Base-by-base conservation (phyloP, 306 rosid genomes). In the Lathyrus tuberosus region DNA sequence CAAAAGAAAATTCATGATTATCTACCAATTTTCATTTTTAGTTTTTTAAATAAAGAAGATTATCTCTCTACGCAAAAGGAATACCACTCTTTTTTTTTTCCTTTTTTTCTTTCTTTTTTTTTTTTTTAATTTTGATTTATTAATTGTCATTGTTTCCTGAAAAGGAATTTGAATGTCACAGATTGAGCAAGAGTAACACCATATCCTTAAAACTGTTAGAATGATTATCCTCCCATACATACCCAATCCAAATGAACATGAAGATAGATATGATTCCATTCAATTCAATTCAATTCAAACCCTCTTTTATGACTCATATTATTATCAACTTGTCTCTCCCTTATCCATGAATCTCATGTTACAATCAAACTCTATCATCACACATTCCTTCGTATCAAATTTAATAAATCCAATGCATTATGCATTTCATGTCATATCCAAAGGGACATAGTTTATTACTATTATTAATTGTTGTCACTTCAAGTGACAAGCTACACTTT, bases 141-240 rank as follows among this genome's bases (percentile, higher is more conserved):
- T n/a, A 37, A 35, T 33, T 48, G 10, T 64, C 17, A 11, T 40
- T 64, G 7, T 41, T 10, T 6, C 30, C 2, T 4, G 51, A 66
- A 57, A 57, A 74, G 75, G 40, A 51, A 51, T 69, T 30, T 28
- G 41, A 51, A 61, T 69, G 49, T 18, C 11, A 37, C 58, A 76
- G 35, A 60, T 65, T 71, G 5, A 56, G 8, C 6, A 61, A 65
- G 61, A 30, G 14, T 1, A 71, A 65, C 49, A n/a, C 28, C 75
- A 78, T 62, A 86, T 83, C 84, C 84, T 76, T 5, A 75, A 68
- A 67, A 68, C 3, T 49, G 62, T 11, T 15, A 62, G 28, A 61
- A 47, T 64, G 37, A 53, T 5, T 61, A 17, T 53, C 69, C 79
- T 79, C 47, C 75, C 61, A 26, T 57, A 72, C 61, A 33, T 49